Percentiles rank a stretch among this genome's conserved stretches.
These are phyloP conservation scores for Colletotrichum simmondsii DNA, from an alignment of 2,329 filamentous ascomycete genomes.

Conservation along the genomic window DNA sequence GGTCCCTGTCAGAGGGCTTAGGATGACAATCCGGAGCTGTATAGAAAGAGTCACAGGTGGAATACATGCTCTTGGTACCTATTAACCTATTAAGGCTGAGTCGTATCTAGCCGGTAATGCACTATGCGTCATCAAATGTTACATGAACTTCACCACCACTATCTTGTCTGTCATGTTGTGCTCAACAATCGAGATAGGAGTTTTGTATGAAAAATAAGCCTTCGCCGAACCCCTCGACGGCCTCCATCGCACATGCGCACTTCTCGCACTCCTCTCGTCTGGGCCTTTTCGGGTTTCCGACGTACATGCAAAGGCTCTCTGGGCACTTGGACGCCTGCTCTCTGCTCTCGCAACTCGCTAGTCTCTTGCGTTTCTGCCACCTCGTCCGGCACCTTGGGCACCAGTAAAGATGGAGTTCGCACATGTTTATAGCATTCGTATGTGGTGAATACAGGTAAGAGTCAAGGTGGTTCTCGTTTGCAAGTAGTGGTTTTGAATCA, in stretches of 20 bases:
- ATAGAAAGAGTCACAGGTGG: background rate
- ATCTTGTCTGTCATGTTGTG: background rate
- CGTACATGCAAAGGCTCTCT: constrained; percentile 50
- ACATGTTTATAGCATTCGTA: constrained; percentile 40
- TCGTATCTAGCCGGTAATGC: background rate
- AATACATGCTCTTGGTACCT: background rate
- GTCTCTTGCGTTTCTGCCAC: constrained; percentile 47
- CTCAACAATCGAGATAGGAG: background rate
- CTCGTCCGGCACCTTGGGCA: constrained; percentile 44
- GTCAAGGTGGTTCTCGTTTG: background rate
- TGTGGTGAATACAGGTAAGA: background rate
- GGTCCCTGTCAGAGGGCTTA: background rate
- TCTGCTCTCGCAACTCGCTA: constrained; percentile 48
- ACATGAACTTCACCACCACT: background rate
- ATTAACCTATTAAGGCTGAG: background rate
- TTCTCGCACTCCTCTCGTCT: constrained; percentile 45
- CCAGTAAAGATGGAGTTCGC: constrained; percentile 47
- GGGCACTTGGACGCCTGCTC: constrained; percentile 44
- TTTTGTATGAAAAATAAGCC: background rate
- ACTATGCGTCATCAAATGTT: background rate
- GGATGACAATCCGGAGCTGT: background rate
- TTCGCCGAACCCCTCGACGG: constrained; percentile 41
- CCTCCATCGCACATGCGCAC: constrained; percentile 43
- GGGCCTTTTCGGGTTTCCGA: constrained; percentile 45
- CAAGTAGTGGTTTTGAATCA: background rate